Evolutionary conservation across 2,329 filamentous ascomycete genomes (phyloP).

Genomic region (Microdochium paspali): DNA sequence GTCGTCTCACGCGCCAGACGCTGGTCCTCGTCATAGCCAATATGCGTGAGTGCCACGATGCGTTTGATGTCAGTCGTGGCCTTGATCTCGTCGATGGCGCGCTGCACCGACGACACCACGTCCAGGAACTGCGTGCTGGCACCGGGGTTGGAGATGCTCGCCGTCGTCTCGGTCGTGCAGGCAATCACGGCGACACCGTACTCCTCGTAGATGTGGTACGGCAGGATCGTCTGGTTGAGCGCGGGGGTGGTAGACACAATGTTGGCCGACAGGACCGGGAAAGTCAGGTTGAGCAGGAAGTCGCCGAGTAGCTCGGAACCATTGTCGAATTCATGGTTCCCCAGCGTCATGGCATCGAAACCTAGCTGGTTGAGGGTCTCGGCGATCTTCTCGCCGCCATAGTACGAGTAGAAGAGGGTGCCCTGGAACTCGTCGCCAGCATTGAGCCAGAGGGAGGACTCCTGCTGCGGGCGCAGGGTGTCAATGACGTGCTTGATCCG

Average conservation of each 20-base stretch:
- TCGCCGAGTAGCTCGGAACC: constrained; percentile 53
- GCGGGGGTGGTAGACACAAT: constrained; percentile 27
- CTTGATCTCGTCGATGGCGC: constrained; percentile 51
- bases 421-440: constrained; percentile 63
- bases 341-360: constrained; percentile 60
- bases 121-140: constrained; percentile 49
- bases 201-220: constrained; percentile 31
- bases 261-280: constrained; percentile 17
- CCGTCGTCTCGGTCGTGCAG: constrained; percentile 39
- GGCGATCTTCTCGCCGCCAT: constrained; percentile 59
- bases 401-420: constrained; percentile 58
- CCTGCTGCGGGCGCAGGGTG: constrained; percentile 42
- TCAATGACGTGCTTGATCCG: constrained; percentile 53
- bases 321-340: constrained; percentile 59
- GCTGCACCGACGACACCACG: constrained; percentile 47
- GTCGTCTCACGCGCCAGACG: constrained; percentile 48
- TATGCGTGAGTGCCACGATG: constrained; percentile 58
- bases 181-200: constrained; percentile 33
- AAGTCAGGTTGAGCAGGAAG: constrained; percentile 24
- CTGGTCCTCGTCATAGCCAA: constrained; percentile 56
- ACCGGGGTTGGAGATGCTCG: constrained; percentile 48
- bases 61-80: constrained; percentile 52
- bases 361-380: constrained; percentile 54
- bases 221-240: constrained; percentile 24
- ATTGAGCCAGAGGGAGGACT: constrained; percentile 55